These are phyloP conservation scores for Eragrostis curvula DNA, from an alignment of 176 grass and related monocot genomes.

Conservation along the genomic window DNA sequence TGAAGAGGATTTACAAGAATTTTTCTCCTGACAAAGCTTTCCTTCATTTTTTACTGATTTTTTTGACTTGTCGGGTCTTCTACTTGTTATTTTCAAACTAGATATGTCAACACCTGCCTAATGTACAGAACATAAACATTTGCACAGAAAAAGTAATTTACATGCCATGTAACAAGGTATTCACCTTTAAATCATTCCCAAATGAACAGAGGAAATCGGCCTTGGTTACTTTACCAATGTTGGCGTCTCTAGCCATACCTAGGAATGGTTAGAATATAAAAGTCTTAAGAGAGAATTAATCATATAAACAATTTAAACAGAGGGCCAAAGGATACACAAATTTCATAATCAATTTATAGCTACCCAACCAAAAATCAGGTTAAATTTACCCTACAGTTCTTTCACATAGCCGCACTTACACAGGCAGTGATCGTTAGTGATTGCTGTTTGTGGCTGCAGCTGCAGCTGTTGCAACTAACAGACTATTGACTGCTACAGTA, in stretches of 20 bases:
- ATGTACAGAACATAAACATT: conserved; percentile 60
- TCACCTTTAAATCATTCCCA: conserved; percentile 52
- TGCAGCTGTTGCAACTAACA: too few relatives aligned
- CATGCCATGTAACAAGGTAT: conserved; percentile 31
- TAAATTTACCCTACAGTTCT: neutral
- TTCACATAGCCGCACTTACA: neutral
- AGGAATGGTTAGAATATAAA: conserved; percentile 27
- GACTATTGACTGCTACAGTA: too few relatives aligned
- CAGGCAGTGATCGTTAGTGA: too few relatives aligned
- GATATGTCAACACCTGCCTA: conserved; percentile 63
- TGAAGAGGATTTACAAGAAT: conserved; percentile 37
- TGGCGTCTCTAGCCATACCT: conserved; percentile 49
- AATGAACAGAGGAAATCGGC: conserved; percentile 54
- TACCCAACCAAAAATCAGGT: neutral
- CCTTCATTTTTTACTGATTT: conserved; percentile 33
- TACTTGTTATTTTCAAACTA: conserved; percentile 38
- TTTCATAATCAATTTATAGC: neutral
- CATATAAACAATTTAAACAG: conserved; percentile 16
- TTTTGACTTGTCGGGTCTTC: conserved; percentile 33
- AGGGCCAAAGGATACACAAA: neutral
- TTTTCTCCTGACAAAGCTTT: conserved; percentile 45
- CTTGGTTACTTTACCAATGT: conserved; percentile 43
- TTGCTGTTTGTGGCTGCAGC: too few relatives aligned
- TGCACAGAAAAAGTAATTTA: conserved; percentile 35
- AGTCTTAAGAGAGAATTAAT: conserved; percentile 25